These are phyloP conservation scores for Pseudocercospora cruenta DNA, from an alignment of 2,329 filamentous ascomycete genomes.

Conservation along the genomic window DNA sequence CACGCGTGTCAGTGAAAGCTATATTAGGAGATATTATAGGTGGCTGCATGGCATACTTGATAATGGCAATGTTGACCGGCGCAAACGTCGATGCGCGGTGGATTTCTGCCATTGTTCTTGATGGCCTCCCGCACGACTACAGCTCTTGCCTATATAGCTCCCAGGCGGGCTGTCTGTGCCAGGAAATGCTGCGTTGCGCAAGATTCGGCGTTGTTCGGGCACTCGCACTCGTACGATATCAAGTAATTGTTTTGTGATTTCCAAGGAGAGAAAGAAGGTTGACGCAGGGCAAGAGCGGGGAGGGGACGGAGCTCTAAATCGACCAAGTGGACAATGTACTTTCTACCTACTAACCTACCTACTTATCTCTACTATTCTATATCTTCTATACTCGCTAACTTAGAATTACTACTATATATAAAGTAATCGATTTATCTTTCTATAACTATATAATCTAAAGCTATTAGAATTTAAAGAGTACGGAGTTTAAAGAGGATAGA, in stretches of 20 bases:
- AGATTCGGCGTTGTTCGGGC: not conserved
- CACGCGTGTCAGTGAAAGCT: conserved; percentile 10
- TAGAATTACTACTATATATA: too few species aligned
- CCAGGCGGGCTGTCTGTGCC: not conserved
- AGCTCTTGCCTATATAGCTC: not conserved
- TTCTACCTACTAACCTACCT: too few species aligned
- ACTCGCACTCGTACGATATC: not conserved
- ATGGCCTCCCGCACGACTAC: not conserved
- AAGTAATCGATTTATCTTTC: too few species aligned
- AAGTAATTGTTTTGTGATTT: not conserved
- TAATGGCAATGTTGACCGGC: conserved; percentile 96
- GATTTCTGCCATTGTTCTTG: conserved; percentile 55
- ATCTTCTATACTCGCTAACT: too few species aligned
- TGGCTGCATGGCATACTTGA: conserved; percentile 73
- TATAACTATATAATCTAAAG: too few species aligned
- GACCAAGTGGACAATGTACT: too few species aligned
- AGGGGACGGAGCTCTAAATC: too few species aligned
- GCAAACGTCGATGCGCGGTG: conserved; percentile 95
- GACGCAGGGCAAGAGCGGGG: not conserved
- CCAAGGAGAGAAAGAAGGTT: conserved; percentile 3
- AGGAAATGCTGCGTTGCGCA: not conserved
- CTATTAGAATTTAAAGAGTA: too few species aligned
- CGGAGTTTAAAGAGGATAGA: too few species aligned
- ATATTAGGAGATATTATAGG: conserved; percentile 26
- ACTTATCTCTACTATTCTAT: too few species aligned